Percentiles rank a stretch among this genome's conserved stretches.
These are phyloP conservation scores for Neofusicoccum laricinum DNA, from an alignment of 2,329 filamentous ascomycete genomes.

Conservation along the genomic window DNA sequence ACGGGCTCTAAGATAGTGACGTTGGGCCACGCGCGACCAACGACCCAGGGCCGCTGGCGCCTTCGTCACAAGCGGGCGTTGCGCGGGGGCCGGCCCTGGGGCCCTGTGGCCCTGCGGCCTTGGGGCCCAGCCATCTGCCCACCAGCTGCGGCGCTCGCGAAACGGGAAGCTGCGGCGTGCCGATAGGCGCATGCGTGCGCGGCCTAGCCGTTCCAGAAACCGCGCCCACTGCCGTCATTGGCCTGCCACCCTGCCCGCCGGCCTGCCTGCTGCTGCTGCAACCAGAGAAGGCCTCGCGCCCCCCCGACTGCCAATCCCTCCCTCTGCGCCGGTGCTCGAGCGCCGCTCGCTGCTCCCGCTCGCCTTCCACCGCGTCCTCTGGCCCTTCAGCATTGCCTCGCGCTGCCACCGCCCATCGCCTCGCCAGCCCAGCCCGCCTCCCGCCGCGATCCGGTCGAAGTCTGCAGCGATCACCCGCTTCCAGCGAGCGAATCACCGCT, in stretches of 20 bases:
- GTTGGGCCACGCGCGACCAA: not conserved
- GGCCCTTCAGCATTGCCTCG: not conserved
- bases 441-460: conserved; percentile 1
- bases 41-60: not conserved
- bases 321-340: not conserved
- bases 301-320: not conserved
- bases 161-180: conserved; percentile 8
- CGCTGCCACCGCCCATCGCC: not conserved
- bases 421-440: not conserved
- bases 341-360: conserved; percentile 2
- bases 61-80: not conserved
- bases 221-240: not conserved
- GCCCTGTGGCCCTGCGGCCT: too few relatives aligned
- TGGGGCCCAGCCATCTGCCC: not conserved
- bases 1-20: not conserved
- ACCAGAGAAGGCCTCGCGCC: not conserved
- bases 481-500: conserved; percentile 6
- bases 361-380: conserved; percentile 4
- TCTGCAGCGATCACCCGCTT: not conserved
- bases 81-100: conserved; percentile 1
- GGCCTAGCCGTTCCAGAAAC: conserved; percentile 10
- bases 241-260: not conserved
- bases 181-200: not conserved
- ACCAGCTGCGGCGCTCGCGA: conserved; percentile 1
- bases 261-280: not conserved